phyloP scores from a whole-genome alignment of 768 basidiomycete species.

The Pulveroboletus sp. region DNA sequence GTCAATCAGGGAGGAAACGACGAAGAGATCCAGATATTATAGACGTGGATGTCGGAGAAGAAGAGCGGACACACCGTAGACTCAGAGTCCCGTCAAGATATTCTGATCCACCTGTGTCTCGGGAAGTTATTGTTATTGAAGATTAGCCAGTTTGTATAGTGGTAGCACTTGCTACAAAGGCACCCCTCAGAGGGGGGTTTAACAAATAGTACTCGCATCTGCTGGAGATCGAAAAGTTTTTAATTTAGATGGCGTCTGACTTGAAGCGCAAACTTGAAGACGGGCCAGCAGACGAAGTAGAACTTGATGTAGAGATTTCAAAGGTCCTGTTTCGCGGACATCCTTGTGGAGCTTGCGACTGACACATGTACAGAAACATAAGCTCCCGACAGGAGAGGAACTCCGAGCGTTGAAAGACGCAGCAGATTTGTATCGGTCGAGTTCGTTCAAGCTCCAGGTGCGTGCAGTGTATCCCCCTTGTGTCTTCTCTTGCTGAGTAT shows the following conservation, averaged over 20 bases:
- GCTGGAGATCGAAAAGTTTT: neutral
- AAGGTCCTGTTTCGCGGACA: slow-evolving; percentile 14
- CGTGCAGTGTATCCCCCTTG: slow-evolving; percentile 1
- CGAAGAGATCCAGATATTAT: slow-evolving; percentile 26
- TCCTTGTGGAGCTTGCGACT: neutral
- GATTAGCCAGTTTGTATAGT: slow-evolving; percentile 19
- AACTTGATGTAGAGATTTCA: slow-evolving; percentile 1
- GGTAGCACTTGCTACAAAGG: neutral
- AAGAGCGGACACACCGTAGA: slow-evolving; percentile 21
- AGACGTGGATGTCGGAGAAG: slow-evolving; percentile 31
- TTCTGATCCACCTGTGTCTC: slow-evolving; percentile 14
- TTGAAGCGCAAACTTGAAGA: slow-evolving; percentile 27
- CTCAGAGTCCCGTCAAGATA: slow-evolving; percentile 11
- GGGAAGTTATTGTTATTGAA: slow-evolving; percentile 45
- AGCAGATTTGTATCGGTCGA: slow-evolving; percentile 68
- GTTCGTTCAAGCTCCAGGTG: slow-evolving; percentile 82
- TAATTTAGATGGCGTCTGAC: slow-evolving; percentile 17
- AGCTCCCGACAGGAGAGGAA: slow-evolving; percentile 66
- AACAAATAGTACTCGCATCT: neutral
- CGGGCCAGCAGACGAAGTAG: neutral
- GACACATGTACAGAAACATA: slow-evolving; percentile 24
- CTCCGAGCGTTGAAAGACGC: slow-evolving; percentile 70
- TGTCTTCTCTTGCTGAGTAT: slow-evolving; percentile 7
- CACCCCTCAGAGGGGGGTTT: slow-evolving; percentile 14
- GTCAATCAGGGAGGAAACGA: slow-evolving; percentile 32